A percentile compares a stretch with the other conserved stretches of the same genome.
Evolutionary conservation across 208 protist species (phyloP).

Genomic region (Trypanosoma boissoni): DNA sequence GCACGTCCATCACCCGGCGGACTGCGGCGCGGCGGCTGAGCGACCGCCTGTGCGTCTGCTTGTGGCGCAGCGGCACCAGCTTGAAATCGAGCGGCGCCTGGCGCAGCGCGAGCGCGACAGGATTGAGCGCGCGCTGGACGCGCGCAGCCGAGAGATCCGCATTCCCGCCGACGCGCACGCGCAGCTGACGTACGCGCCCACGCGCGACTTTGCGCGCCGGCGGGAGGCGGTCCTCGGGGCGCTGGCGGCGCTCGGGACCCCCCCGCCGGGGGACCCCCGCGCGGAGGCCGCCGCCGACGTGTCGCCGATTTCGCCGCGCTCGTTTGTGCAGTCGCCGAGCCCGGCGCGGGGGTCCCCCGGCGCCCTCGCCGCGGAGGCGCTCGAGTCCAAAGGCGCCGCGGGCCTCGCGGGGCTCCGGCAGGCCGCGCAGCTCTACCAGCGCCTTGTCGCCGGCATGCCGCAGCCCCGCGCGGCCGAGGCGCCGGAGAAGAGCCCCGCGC

Average conservation of each 20-base stretch:
- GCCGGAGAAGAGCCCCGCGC: no score
- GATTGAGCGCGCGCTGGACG: slow-evolving; percentile 17
- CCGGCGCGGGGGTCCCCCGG: background rate
- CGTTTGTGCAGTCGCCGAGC: slow-evolving; percentile 13
- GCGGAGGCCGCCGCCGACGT: slow-evolving; percentile 1
- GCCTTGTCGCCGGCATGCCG: slow-evolving; percentile 5
- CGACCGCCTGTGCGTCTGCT: background rate
- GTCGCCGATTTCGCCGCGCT: slow-evolving; percentile 16
- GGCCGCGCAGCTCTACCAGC: slow-evolving; percentile 12
- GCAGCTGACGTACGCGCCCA: slow-evolving; percentile 13
- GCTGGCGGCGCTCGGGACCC: background rate
- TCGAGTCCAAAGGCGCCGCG: slow-evolving; percentile 12
- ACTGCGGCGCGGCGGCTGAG: background rate
- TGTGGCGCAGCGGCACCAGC: slow-evolving; percentile 21
- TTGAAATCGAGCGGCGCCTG: slow-evolving; percentile 20
- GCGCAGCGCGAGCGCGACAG: slow-evolving; percentile 11
- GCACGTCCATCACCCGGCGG: background rate
- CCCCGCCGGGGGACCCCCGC: background rate
- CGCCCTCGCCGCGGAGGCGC: slow-evolving; percentile 9
- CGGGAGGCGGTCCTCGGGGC: slow-evolving; percentile 9
- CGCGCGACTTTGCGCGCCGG: slow-evolving; percentile 5
- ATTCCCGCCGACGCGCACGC: slow-evolving; percentile 3
- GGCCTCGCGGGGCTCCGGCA: slow-evolving; percentile 9
- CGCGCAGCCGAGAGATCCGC: background rate
- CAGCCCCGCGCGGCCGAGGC: no score